These are phyloP conservation scores for Davidsoniella neocaledoniae DNA, from an alignment of 2,329 filamentous ascomycete genomes.

Conservation along the genomic window DNA sequence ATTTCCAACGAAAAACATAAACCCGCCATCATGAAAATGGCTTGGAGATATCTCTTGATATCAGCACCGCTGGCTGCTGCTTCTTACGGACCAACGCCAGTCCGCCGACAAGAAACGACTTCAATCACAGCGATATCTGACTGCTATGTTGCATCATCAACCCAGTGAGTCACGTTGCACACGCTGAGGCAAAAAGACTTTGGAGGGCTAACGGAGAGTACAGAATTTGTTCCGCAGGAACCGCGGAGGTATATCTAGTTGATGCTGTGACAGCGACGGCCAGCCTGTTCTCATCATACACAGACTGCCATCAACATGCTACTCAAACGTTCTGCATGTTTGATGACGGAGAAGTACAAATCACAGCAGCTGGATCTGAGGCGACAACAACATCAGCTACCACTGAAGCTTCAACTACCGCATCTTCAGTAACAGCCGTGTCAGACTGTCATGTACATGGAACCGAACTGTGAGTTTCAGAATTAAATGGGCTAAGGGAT, in stretches of 20 bases:
- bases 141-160: conserved; percentile 8
- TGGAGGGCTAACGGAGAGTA: not conserved
- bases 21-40: no score
- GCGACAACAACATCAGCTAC: conserved; percentile 13
- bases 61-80: no score
- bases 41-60: no score
- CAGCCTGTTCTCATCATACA: conserved; percentile 42
- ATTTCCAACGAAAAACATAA: no score
- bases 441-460: conserved; percentile 27
- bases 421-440: conserved; percentile 17
- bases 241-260: conserved; percentile 26
- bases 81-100: not conserved
- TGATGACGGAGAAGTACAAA: conserved; percentile 22
- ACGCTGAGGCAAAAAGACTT: not conserved
- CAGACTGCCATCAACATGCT: conserved; percentile 47
- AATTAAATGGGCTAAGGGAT: no score
- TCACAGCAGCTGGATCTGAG: conserved; percentile 18
- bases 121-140: conserved; percentile 5
- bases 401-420: conserved; percentile 1
- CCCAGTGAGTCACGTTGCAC: conserved; percentile 1
- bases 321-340: conserved; percentile 30
- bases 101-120: not conserved
- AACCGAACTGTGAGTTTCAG: conserved; percentile 21
- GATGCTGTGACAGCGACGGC: conserved; percentile 35
- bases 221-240: conserved; percentile 29